Percentiles rank a stretch among this genome's conserved stretches.
Conservation (phyloP, 805 yeast species). For the Ogataea allantospora region DNA sequence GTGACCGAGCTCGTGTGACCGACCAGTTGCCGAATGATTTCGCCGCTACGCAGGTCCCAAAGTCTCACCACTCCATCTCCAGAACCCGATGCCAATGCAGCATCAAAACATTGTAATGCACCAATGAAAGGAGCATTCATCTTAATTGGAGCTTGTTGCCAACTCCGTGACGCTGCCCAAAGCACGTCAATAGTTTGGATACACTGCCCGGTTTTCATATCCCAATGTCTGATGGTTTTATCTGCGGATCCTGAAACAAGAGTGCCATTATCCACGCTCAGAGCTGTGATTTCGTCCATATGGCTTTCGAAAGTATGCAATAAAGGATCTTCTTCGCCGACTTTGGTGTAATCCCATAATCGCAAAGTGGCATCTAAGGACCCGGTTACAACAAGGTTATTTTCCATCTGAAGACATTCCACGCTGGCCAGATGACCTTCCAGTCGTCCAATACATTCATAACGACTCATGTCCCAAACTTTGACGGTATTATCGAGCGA, state of each 20-base stretch:
- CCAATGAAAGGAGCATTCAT: constrained; percentile 49
- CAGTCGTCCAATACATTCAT: constrained; percentile 48
- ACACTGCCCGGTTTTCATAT: constrained; percentile 61
- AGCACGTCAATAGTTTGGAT: constrained; percentile 67
- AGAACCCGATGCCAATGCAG: constrained; percentile 77
- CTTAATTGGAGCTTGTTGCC: constrained; percentile 10
- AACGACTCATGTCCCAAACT: constrained; percentile 77
- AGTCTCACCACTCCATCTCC: constrained; percentile 71
- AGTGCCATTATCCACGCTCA: constrained; percentile 45
- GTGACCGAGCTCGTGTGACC: constrained; percentile 75
- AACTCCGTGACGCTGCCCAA: constrained; percentile 48
- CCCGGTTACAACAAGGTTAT: constrained; percentile 50
- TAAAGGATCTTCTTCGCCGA: constrained; percentile 30
- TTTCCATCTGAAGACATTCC: constrained; percentile 57
- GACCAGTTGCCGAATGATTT: constrained; percentile 54
- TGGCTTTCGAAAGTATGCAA: constrained; percentile 60
- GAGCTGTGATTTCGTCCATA: constrained; percentile 62
- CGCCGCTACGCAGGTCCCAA: constrained; percentile 76
- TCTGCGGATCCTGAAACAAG: constrained; percentile 71
- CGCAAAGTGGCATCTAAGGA: constrained; percentile 61
- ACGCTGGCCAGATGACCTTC: constrained; percentile 64
- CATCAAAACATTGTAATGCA: constrained; percentile 68
- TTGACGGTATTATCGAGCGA: constrained; percentile 73
- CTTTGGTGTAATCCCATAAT: constrained; percentile 52
- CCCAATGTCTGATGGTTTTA: constrained; percentile 76